These are phyloP conservation scores for Puccinia triticina DNA, from an alignment of 1,284 basidiomycete genomes.

Conservation along the genomic window DNA sequence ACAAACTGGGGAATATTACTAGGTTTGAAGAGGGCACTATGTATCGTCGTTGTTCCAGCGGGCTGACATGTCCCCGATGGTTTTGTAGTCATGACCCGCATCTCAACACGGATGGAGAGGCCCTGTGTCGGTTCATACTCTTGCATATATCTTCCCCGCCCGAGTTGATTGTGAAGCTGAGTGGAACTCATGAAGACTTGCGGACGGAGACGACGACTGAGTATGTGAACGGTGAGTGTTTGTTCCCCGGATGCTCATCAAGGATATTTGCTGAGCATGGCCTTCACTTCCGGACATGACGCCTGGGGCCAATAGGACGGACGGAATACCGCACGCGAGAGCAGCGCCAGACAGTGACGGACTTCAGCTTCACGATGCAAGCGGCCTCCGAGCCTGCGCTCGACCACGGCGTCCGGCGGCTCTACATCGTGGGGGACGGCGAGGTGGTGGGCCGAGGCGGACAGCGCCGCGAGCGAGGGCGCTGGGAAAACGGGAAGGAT, in stretches of 20 bases:
- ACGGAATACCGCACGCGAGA: constrained; percentile 39
- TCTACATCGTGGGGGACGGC: constrained; percentile 40
- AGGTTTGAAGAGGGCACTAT: not conserved
- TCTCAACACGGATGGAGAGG: constrained; percentile 39
- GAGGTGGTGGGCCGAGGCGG: constrained; percentile 39
- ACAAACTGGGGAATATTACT: constrained; percentile 36
- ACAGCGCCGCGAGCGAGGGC: constrained; percentile 21
- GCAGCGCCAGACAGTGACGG: constrained; percentile 28
- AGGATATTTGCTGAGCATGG: too few species aligned
- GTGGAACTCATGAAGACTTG: constrained; percentile 40
- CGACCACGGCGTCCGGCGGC: constrained; percentile 8
- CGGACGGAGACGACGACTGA: constrained; percentile 37
- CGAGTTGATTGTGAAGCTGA: constrained; percentile 33
- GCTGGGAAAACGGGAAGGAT: constrained; percentile 43
- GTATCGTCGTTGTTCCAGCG: not conserved
- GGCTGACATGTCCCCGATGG: not conserved
- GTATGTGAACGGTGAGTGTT: constrained; percentile 36
- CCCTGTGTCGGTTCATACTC: constrained; percentile 45
- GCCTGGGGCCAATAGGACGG: too few species aligned
- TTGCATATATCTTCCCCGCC: constrained; percentile 37
- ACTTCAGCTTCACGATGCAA: constrained; percentile 39
- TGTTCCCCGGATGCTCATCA: too few species aligned
- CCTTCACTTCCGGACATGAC: too few species aligned
- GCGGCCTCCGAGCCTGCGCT: constrained; percentile 17
- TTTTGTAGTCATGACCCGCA: constrained; percentile 33